Evolutionary conservation across 331 rosid species (phyloP).

Genomic region (Saraca asoca): DNA sequence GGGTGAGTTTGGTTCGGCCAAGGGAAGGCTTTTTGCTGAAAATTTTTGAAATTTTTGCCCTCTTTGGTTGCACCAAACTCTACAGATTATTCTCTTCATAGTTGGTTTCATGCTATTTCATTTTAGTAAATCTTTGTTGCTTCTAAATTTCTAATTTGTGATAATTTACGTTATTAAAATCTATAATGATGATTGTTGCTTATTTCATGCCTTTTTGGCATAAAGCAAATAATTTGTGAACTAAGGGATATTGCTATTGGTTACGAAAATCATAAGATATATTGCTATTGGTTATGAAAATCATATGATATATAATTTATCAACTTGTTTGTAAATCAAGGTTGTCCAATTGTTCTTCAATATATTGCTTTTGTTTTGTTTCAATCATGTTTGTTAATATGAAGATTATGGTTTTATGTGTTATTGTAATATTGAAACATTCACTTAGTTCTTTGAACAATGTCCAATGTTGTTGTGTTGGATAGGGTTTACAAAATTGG

Average conservation of each 20-base stretch:
- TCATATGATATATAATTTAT: slow-evolving; percentile 22
- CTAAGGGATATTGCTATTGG: slow-evolving; percentile 33
- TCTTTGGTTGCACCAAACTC: too few relatives aligned
- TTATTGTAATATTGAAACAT: background rate
- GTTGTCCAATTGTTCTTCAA: slow-evolving; percentile 30
- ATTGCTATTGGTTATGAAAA: slow-evolving; percentile 15
- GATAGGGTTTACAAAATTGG: slow-evolving; percentile 39
- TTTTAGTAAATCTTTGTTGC: background rate
- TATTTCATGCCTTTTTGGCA: slow-evolving; percentile 23
- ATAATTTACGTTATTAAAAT: slow-evolving; percentile 14
- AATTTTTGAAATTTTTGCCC: too few relatives aligned
- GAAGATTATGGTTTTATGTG: slow-evolving; percentile 10
- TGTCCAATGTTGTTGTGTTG: slow-evolving; percentile 27
- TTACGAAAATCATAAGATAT: too few relatives aligned
- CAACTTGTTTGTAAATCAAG: slow-evolving; percentile 28
- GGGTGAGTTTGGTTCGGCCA: too few relatives aligned
- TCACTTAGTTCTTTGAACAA: slow-evolving; percentile 21
- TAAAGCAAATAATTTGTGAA: slow-evolving; percentile 27
- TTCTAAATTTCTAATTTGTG: slow-evolving; percentile 10
- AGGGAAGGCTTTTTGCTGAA: too few relatives aligned
- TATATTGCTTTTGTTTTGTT: slow-evolving; percentile 7
- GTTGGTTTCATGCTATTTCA: slow-evolving; percentile 13
- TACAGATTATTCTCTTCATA: background rate
- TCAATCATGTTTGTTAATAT: slow-evolving; percentile 16
- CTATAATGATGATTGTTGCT: slow-evolving; percentile 19